Evolutionary conservation across 345 rosid genomes (phyloP), one percentile per base, ranked within the genome.

Genomic region (Eucalyptus lansdowneana): DNA sequence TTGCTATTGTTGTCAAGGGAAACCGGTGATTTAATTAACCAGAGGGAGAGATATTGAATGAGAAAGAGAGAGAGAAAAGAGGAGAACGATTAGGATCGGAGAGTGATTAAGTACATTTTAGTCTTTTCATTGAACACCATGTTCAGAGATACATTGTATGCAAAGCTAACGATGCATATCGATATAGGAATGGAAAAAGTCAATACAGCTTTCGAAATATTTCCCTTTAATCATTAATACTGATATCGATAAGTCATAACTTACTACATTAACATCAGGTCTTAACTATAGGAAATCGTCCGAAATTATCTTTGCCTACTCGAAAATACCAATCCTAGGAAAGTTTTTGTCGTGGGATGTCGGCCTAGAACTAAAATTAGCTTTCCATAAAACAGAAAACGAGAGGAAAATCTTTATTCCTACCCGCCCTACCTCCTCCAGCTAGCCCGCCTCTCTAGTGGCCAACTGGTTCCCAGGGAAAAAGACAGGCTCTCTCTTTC

Each of bases 201-300:
- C 11, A n/a, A n/a, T 15, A 1, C 0, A 37, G 5, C 4, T 67
- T 15, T 15, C 10, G 6, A 31, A 67, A 15, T 9, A 1, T 34
- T 16, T 10, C 24, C 1, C 5, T 3, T 53, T 53, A 21, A 53
- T 19, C 11, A 53, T 53, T 21, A 53, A 53, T 53, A 21, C 5
- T 0, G 25, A 8, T 1, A 21, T 53, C 5, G 11, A 53, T 1
- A 3, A 21, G 11, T 21, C 24, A 53, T 8, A 2, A 8, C 5
- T 21, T 53, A 53, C 2, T 8, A 53, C 25, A 4, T 4, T 53
- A 53, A 53, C 11, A 5, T 53, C 11, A 2, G 2, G 25, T 8
- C 58, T 19, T 3, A 19, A 60, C 0, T 4, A 27, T 24, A 56
- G 11, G 29, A 24, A 9, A 4, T 10, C 11, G 14, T 56, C 62